These are phyloP conservation scores for Candida anglica DNA, from an alignment of 805 yeast genomes.

Conservation along the genomic window DNA sequence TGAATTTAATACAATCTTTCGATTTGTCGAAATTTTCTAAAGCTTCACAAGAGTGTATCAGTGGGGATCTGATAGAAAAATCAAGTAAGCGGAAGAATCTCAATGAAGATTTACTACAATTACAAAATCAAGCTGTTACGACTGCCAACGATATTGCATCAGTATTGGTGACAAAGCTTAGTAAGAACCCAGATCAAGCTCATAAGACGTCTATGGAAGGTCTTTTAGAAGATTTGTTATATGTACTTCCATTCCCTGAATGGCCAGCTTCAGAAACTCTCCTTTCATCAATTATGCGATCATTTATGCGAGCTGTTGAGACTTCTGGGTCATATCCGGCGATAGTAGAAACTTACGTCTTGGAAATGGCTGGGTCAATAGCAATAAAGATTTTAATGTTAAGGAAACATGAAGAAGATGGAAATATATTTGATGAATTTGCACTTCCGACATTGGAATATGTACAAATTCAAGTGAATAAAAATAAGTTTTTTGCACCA, in stretches of 20 bases:
- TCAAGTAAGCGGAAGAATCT: too few relatives aligned
- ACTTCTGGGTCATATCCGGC: constrained; percentile 33
- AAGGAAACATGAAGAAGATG: constrained; percentile 14
- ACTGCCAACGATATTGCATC: constrained; percentile 25
- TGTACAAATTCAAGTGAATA: constrained; percentile 9
- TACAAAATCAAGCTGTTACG: constrained; percentile 2
- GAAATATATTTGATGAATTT: constrained; percentile 7
- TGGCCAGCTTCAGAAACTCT: constrained; percentile 60
- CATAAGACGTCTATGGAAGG: constrained; percentile 43
- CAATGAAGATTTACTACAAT: constrained; percentile 1
- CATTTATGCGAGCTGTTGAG: constrained; percentile 36
- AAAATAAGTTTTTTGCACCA: constrained; percentile 6
- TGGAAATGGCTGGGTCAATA: constrained; percentile 61
- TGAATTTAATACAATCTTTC: constrained; percentile 18
- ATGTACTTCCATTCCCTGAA: constrained; percentile 49
- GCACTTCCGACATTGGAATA: constrained; percentile 8
- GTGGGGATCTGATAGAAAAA: too few relatives aligned
- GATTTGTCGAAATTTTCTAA: constrained; percentile 4
- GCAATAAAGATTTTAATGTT: constrained; percentile 48
- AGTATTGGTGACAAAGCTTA: constrained; percentile 12
- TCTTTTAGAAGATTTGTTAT: constrained; percentile 53
- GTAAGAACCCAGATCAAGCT: constrained; percentile 21
- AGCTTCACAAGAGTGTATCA: constrained; percentile 4
- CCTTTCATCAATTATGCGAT: constrained; percentile 41
- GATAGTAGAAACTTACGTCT: constrained; percentile 43